phyloP scores from a whole-genome alignment of 2,329 filamentous ascomycete genomes.

The Tricladium varicosporioides region DNA sequence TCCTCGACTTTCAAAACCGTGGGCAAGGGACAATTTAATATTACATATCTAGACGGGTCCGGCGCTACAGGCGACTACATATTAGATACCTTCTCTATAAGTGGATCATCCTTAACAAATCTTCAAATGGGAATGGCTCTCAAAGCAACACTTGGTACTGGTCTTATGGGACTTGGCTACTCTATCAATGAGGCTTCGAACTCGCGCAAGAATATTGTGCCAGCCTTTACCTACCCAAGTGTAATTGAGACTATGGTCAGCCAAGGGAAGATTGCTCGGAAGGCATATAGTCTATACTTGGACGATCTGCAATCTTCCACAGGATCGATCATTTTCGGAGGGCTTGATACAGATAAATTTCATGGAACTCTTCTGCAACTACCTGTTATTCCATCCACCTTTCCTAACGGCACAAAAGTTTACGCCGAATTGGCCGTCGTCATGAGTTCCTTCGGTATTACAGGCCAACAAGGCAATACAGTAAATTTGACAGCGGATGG shows the following conservation, averaged over 20 bases:
- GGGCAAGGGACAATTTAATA: constrained; percentile 46
- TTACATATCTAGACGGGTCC: constrained; percentile 56
- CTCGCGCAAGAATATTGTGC: not conserved
- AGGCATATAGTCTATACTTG: constrained; percentile 37
- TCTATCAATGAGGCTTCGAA: constrained; percentile 43
- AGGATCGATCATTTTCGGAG: constrained; percentile 42
- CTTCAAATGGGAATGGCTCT: constrained; percentile 56
- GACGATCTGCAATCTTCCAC: constrained; percentile 30
- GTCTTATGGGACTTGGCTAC: constrained; percentile 58
- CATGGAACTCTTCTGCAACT: constrained; percentile 34
- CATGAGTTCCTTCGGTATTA: constrained; percentile 24
- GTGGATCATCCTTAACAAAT: constrained; percentile 43
- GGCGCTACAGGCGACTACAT: constrained; percentile 55
- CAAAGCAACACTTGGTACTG: constrained; percentile 45
- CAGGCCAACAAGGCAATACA: constrained; percentile 35
- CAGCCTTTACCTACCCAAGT: constrained; percentile 32
- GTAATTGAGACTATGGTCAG: constrained; percentile 35
- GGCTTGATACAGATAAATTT: constrained; percentile 45
- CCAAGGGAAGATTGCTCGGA: constrained; percentile 42
- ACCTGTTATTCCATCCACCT: constrained; percentile 14
- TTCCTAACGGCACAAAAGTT: constrained; percentile 16
- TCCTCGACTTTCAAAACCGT: constrained; percentile 50
- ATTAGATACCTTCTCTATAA: constrained; percentile 51
- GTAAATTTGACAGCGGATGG: constrained; percentile 19
- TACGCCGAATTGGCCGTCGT: constrained; percentile 24